Evolutionary conservation across 768 basidiomycete genomes (phyloP), one percentile per base, ranked within the genome.

Genomic region (Obba rivulosa): DNA sequence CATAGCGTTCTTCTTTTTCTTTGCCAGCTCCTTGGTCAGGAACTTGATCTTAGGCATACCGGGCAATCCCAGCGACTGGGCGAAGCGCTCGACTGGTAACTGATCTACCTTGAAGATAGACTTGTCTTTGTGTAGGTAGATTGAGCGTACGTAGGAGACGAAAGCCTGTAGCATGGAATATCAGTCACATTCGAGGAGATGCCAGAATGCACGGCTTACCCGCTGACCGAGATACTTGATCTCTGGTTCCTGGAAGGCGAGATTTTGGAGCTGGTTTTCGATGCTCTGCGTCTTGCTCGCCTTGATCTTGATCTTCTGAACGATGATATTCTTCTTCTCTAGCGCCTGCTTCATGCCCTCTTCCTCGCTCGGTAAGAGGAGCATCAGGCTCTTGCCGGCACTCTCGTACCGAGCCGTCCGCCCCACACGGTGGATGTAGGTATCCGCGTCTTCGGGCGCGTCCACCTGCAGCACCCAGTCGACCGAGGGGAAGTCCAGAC

Each of bases 391-490:
- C 61, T 92, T 90, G 0, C 96, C 96, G 25, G 85, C 82, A 52
- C 86, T 86, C 62, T 94, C 85, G 60, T 98, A 97, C 42, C 95
- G 74, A 39, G 95, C 95, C 14, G 95, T 99, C 40, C 95, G 77
- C 0, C 95, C 95, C 2, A 99, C 94, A 24, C 95, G 83, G 64
- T 99, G 95, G 35, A 99, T 92, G 64, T 99, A 97, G 10, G 93
- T 99, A 41, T 96, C 93, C 4, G 87, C 92, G 60, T 99, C 95
- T 68, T 99, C 95, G 0, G 95, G 95, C 2, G 90, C 91, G 65
- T 99, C 95, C 11, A 93, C 70, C 63, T 99, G 95, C 23, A 99
- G 62, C 1, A 99, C 95, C 95, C 95, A 98, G 65, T 96, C 91
- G 18, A 99, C 85, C 0, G 88, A 78, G 3, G 96, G 95, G 68